Evolutionary conservation across 2,329 filamentous ascomycete genomes (phyloP).

Genomic region (Fusarium sp.): DNA sequence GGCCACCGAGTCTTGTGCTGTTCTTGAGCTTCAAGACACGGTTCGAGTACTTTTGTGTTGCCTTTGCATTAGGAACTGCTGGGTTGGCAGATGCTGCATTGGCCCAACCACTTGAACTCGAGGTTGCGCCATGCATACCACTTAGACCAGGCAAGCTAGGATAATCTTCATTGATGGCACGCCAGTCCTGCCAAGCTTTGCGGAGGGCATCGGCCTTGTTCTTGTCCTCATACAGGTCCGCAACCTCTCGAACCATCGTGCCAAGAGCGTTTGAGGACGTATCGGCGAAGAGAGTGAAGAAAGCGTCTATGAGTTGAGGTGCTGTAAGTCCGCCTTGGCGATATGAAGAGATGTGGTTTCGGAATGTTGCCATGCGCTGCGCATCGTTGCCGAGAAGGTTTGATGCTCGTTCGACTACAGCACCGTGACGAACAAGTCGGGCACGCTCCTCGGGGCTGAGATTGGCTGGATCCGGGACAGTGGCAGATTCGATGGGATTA

Average conservation of each 20-base stretch:
- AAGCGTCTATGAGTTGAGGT: conserved; percentile 81
- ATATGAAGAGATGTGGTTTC: conserved; percentile 80
- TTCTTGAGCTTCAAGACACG: conserved; percentile 68
- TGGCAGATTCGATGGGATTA: conserved; percentile 60
- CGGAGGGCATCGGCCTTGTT: conserved; percentile 77
- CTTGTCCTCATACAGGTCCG: conserved; percentile 90
- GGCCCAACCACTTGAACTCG: conserved; percentile 67
- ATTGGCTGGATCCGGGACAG: conserved; percentile 57
- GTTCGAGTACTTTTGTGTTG: conserved; percentile 60
- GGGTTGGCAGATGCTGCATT: conserved; percentile 68
- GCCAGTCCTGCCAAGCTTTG: conserved; percentile 94
- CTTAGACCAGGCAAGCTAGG: conserved; percentile 82
- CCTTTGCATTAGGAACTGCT: conserved; percentile 49
- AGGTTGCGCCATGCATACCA: conserved; percentile 71
- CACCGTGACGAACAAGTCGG: conserved; percentile 79
- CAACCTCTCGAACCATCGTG: conserved; percentile 88
- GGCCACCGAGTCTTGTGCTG: conserved; percentile 59
- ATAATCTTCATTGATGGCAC: conserved; percentile 95
- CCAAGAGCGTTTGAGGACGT: conserved; percentile 82
- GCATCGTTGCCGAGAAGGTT: conserved; percentile 82
- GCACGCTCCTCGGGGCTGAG: conserved; percentile 82
- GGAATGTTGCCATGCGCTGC: conserved; percentile 80
- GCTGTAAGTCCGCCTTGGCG: conserved; percentile 75
- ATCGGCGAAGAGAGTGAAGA: conserved; percentile 85
- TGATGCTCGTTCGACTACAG: conserved; percentile 85